Evolutionary conservation across 495 filamentous ascomycete species (phyloP).

Genomic region (Daldinia childiae): DNA sequence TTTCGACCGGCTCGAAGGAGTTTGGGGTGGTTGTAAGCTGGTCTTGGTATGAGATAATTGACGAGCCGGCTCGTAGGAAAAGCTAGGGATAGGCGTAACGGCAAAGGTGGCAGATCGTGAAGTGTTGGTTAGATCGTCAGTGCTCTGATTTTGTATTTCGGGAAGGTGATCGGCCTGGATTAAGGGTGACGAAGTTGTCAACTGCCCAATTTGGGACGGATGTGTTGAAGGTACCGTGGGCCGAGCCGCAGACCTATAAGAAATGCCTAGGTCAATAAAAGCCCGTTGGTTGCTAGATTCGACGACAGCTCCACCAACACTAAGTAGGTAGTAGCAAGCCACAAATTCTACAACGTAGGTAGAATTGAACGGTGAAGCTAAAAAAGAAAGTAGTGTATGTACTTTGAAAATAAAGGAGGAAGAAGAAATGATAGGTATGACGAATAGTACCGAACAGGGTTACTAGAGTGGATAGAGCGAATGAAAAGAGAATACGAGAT

Average conservation of each 20-base stretch:
- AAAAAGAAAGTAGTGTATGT: not conserved
- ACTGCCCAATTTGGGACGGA: slow-evolving; percentile 79
- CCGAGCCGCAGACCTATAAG: slow-evolving; percentile 30
- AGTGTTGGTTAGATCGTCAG: slow-evolving; percentile 36
- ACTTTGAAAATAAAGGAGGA: slow-evolving; percentile 16
- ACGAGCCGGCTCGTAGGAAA: slow-evolving; percentile 37
- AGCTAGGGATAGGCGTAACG: slow-evolving; percentile 18
- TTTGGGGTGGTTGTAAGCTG: slow-evolving; percentile 47
- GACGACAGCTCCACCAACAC: slow-evolving; percentile 17
- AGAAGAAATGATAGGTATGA: slow-evolving; percentile 1
- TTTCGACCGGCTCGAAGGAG: slow-evolving; percentile 52
- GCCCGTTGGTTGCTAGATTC: slow-evolving; percentile 19
- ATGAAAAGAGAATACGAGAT: slow-evolving; percentile 24
- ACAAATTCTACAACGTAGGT: slow-evolving; percentile 15
- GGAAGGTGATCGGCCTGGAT: slow-evolving; percentile 66
- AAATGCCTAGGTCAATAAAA: slow-evolving; percentile 26
- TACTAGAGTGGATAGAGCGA: slow-evolving; percentile 1
- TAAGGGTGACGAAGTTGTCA: slow-evolving; percentile 84
- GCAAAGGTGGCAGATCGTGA: slow-evolving; percentile 42
- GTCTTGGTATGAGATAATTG: slow-evolving; percentile 44
- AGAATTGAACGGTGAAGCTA: slow-evolving; percentile 26
- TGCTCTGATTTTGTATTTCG: slow-evolving; percentile 46
- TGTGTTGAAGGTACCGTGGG: slow-evolving; percentile 71
- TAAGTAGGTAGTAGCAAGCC: not conserved
- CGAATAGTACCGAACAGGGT: slow-evolving; percentile 14